Evolutionary conservation across 75 land plant genomes (phyloP).

Genomic region (Cunninghamia lanceolata): DNA sequence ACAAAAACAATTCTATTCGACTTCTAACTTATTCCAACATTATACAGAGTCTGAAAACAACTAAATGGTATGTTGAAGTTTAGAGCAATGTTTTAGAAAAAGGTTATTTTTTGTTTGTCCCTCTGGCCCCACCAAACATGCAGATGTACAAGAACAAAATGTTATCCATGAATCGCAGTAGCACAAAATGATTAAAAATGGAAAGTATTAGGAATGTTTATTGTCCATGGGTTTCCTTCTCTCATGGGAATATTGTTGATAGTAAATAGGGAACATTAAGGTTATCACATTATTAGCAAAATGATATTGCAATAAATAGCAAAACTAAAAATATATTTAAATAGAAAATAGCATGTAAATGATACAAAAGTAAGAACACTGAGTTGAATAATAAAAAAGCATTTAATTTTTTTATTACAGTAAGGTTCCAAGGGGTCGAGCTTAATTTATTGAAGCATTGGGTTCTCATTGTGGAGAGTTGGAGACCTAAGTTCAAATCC

Average conservation of each 20-base stretch:
- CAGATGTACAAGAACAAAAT: background rate
- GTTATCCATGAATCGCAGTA: background rate
- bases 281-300: background rate
- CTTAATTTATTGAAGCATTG: too few relatives aligned
- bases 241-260: background rate
- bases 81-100: background rate
- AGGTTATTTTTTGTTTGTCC: background rate
- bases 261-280: background rate
- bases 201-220: background rate
- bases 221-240: background rate
- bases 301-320: background rate
- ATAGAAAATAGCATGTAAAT: background rate
- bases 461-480: too few relatives aligned
- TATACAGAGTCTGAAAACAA: background rate
- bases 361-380: background rate
- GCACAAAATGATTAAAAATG: background rate
- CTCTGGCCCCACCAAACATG: background rate
- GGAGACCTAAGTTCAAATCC: too few relatives aligned
- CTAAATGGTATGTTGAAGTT: background rate
- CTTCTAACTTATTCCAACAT: background rate
- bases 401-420: too few relatives aligned
- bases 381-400: background rate
- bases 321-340: background rate
- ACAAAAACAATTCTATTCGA: background rate
- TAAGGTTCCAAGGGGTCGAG: too few relatives aligned